These are phyloP conservation scores for Pleochaeta shiraiana DNA, from an alignment of 2,329 filamentous ascomycete genomes.

Conservation along the genomic window DNA sequence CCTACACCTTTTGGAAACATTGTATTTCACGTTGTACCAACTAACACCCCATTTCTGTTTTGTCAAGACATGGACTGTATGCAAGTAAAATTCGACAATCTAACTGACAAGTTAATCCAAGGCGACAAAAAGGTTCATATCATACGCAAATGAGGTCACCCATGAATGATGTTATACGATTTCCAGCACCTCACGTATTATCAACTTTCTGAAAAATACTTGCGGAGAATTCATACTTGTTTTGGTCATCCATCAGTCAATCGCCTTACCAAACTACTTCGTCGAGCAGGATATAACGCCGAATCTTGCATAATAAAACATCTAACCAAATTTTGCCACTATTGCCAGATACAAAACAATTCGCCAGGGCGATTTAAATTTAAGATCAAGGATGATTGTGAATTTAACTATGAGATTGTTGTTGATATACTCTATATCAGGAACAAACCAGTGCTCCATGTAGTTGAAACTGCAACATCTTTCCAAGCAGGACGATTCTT, in stretches of 20 bases:
- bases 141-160: slow-evolving; percentile 4
- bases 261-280: not conserved
- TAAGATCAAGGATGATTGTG: not conserved
- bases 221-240: not conserved
- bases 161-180: not conserved
- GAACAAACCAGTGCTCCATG: not conserved
- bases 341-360: not conserved
- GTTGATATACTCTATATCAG: slow-evolving; percentile 6
- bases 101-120: slow-evolving; percentile 3
- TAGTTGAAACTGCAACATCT: not conserved
- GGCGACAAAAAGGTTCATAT: slow-evolving; percentile 4
- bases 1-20: not conserved
- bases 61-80: slow-evolving; percentile 5
- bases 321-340: not conserved
- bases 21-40: slow-evolving; percentile 3
- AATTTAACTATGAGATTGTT: slow-evolving; percentile 5
- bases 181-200: slow-evolving; percentile 20
- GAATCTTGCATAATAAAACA: not conserved
- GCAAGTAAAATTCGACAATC: slow-evolving; percentile 4
- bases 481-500: slow-evolving; percentile 2
- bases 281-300: not conserved
- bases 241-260: slow-evolving; percentile 5
- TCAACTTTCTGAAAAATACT: not conserved
- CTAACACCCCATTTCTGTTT: slow-evolving; percentile 4
- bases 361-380: not conserved